Base-by-base conservation (phyloP, 495 filamentous ascomycete genomes). In the Trichoderma gamsii region DNA sequence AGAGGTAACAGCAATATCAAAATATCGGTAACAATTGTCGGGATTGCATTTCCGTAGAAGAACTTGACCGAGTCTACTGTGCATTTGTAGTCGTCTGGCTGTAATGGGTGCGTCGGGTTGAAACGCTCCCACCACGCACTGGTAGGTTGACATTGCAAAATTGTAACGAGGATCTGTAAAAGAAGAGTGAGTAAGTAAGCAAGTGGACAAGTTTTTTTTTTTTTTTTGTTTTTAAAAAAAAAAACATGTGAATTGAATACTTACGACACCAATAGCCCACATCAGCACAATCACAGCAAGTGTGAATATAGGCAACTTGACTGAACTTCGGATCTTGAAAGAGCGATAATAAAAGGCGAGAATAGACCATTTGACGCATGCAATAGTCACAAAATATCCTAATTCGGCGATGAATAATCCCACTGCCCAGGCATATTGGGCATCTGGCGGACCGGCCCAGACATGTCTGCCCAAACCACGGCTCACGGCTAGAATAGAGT, bases 11-110 rank as follows among this genome's bases (percentile, higher is more conserved):
- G 23, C 8, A 61, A 25, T 12, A 61, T 61, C 56, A 61, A 32
- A 35, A 61, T 21, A 32, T 61, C 56, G 12, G 56, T 61, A 11
- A 61, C 56, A 32, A 61, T 61, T 9, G 56, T 61, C 25, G 56
- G 56, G 27, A 61, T 61, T 32, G 56, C 56, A 32, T 61, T 61
- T 27, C 56, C 56, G 56, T 61, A 61, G 12, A 61, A 61, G 56
- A 61, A 61, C 25, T 61, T 61, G 56, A 61, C 27, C 25, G 56
- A 61, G 25, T 61, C 27, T 18, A 61, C 56, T 18, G 9, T 61
- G 56, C 56, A 61, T 15, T 32, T 32, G 12, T 61, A 61, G 15
- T 61, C 23, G 29, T 61, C 56, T 13, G 56, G 56, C 56, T 32
- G 56, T 16, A 61, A 61, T 11, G 56, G 56, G n/a, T 61, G 56